Base-by-base conservation (phyloP, 1,139 yeast species). In the Suhomyces terraborum region DNA sequence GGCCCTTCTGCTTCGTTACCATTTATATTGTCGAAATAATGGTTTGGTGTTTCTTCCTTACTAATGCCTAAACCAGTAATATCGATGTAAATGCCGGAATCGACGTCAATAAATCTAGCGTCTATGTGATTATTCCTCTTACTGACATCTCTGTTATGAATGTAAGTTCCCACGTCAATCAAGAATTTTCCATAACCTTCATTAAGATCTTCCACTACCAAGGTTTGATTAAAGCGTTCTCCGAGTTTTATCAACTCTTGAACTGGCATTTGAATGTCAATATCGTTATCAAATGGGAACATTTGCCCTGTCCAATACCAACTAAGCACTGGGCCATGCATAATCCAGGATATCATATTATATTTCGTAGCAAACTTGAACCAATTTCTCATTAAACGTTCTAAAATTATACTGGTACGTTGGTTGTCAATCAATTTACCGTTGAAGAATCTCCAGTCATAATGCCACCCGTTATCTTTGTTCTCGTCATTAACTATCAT, bases 301-400 rank as follows among this genome's bases (percentile, higher is more conserved):
- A 52, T 50, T 31, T 53, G 47, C 1, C 59, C 59, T 29, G 51
- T 42, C 59, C 59, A 54, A 46, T 53, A 54, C 58, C 59, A 56
- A 14, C 57, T 46, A 25, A 56, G 46, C 10, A 56, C 41, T 2
- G 59, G 56, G 1, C 56, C 59, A 17, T 55, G 57, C 51, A 50
- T 52, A 23, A 56, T 52, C 61, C 61, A 56, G 9, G 49, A 45
- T 10, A 64, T 58, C 36, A 63, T 59, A 8, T 67, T 66, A 43
- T 63, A 61, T 41, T 60, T 66, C 46, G 61, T 61, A 3, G 68
- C 64, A 45, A 64, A 65, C 41, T 63, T 55, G 43, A 59, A 60
- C 69, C 69, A 65, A 43, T 62, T 64, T 40, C 69, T 52, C 38
- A 64, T 53, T 37, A 65, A 54, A 26, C 69, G 50, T 32, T 64